Evolutionary conservation across 768 basidiomycete species (phyloP), one percentile per base, ranked within the genome.

Genomic region (Russula ochroleuca): DNA sequence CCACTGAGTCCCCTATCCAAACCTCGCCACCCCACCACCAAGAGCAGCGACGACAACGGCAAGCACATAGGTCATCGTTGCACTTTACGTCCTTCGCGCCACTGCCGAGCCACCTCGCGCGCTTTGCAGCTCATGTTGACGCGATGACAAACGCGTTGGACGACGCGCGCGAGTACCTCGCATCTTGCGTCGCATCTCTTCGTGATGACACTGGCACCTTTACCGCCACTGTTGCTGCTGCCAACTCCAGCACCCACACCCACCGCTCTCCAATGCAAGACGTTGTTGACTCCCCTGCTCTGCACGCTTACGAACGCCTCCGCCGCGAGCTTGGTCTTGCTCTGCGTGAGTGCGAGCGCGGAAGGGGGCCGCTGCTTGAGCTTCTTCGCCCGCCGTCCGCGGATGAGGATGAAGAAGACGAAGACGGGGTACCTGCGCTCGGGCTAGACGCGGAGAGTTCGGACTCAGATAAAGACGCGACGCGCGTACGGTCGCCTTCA

Each of bases 321-420:
- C 81, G 91, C 13, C 80, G 84, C 5, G 89, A 92, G 69, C 80
- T 94, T 9, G 92, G 91, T 9, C 73, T 87, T 25, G 91, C 90
- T 1, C 74, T 93, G 35, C 77, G 90, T 8, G 92, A 93, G 69
- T 93, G 90, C 70, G 91, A 93, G 73, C 82, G 91, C 9, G 91
- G 91, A 0, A 78, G 87, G 19, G 86, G 84, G 45, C 80, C 81
- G 19, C 75, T 93, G 37, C 67, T 86, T 1, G 81, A 83, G 55
- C 74, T 87, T 59, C 73, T 90, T 4, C 71, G 77, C n/a, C 84
- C 85, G 0, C 74, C 76, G 5, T 72, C 75, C 5, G 77, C 76
- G 0, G 78, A 77, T 2, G 78, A 76, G 21, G 77, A 80, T 43
- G 75, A 76, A 19, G 78, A 77, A 19, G 80, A 80, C 21, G 72